A percentile compares a stretch with the other conserved stretches of the same genome.
These are phyloP conservation scores for Cyclocybe cylindracea DNA, from an alignment of 768 basidiomycete species.

Conservation along the genomic window DNA sequence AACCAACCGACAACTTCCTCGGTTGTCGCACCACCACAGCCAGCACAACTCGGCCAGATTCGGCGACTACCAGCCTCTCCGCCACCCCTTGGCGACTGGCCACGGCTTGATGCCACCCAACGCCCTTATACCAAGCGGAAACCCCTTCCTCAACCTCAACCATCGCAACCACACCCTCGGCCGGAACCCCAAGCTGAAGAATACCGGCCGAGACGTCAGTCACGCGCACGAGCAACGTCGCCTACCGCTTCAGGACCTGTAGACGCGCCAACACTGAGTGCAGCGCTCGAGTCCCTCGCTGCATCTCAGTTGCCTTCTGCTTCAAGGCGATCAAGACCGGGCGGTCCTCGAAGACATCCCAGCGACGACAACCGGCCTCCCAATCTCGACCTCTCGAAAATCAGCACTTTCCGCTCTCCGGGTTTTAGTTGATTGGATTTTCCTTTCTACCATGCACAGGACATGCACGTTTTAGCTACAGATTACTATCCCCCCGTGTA, in stretches of 20 bases:
- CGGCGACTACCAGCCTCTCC: slow-evolving; percentile 32
- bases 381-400: slow-evolving; percentile 25
- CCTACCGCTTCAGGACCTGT: slow-evolving; percentile 10
- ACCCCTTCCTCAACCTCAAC: slow-evolving; percentile 13
- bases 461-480: slow-evolving; percentile 7
- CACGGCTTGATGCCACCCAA: slow-evolving; percentile 41
- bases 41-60: slow-evolving; percentile 12
- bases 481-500: neutral
- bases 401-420: slow-evolving; percentile 17
- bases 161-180: slow-evolving; percentile 7
- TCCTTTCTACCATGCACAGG: slow-evolving; percentile 7
- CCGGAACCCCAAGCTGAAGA: neutral
- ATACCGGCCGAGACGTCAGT: neutral
- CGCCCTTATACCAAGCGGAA: slow-evolving; percentile 33
- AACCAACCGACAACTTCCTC: slow-evolving; percentile 4
- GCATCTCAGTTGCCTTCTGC: slow-evolving; percentile 12
- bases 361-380: slow-evolving; percentile 24
- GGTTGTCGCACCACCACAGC: slow-evolving; percentile 11
- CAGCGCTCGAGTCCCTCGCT: slow-evolving; percentile 14
- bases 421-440: slow-evolving; percentile 13
- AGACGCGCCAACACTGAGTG: slow-evolving; percentile 15
- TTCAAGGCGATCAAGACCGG: slow-evolving; percentile 26
- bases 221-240: neutral
- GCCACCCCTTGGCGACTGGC: slow-evolving; percentile 57
- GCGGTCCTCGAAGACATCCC: slow-evolving; percentile 35